Percentiles rank a stretch among this genome's conserved stretches.
phyloP scores from a whole-genome alignment of 495 filamentous ascomycete genomes.

The Lophium mytilinum region DNA sequence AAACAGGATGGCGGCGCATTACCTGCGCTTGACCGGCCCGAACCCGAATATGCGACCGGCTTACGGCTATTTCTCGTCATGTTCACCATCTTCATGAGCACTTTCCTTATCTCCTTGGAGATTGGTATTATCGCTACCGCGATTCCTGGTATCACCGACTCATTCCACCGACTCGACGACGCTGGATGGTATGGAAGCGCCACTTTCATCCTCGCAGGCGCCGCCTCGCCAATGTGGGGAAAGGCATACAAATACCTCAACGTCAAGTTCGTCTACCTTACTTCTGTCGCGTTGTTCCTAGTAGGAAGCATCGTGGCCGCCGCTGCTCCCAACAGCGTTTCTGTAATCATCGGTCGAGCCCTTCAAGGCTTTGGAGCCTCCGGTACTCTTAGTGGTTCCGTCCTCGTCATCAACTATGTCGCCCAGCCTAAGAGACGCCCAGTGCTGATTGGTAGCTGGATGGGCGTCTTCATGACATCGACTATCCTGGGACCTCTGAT shows the following conservation, averaged over 20 bases:
- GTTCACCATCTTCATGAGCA: constrained; percentile 6
- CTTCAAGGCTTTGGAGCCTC: constrained; percentile 8
- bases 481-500: constrained; percentile 8
- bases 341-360: constrained; percentile 13
- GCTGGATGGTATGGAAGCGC: constrained; percentile 14
- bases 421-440: constrained; percentile 4
- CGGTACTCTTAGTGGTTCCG: constrained; percentile 1
- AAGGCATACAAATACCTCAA: constrained; percentile 10
- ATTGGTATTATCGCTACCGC: constrained; percentile 14
- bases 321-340: background rate
- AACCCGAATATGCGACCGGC: constrained; percentile 7
- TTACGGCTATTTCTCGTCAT: constrained; percentile 6
- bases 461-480: constrained; percentile 3
- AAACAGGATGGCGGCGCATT: constrained; percentile 3
- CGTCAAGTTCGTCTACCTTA: constrained; percentile 1
- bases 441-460: constrained; percentile 6
- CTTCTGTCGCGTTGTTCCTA: constrained; percentile 1
- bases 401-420: background rate
- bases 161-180: constrained; percentile 10
- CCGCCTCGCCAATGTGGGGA: background rate
- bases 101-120: constrained; percentile 7
- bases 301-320: constrained; percentile 10
- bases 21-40: background rate
- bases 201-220: background rate
- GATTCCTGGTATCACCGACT: constrained; percentile 12